Evolutionary conservation across 108 stramenopile genomes (phyloP).

Genomic region (Skeletonema costatum): DNA sequence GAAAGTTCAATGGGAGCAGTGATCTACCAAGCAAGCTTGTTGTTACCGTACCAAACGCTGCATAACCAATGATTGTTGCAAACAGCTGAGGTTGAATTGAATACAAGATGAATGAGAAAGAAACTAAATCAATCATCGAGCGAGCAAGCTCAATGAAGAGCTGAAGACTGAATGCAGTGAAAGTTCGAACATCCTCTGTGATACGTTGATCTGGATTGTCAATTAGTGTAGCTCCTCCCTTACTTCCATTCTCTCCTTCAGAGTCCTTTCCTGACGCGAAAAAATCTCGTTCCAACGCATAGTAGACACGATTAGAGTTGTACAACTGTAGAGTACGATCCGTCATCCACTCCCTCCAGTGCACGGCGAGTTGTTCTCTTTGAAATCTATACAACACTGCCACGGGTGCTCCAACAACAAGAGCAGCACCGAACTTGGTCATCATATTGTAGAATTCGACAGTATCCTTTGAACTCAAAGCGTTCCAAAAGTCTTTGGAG

Average conservation of each 20-base stretch:
- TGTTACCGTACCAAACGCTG: constrained; percentile 73
- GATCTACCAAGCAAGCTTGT: constrained; percentile 70
- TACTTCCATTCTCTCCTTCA: neutral
- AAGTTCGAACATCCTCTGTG: constrained; percentile 92
- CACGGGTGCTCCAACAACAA: constrained; percentile 85
- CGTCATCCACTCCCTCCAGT: constrained; percentile 95
- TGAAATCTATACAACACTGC: constrained; percentile 81
- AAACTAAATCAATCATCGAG: constrained; percentile 86
- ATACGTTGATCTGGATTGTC: constrained; percentile 97
- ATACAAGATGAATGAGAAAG: constrained; percentile 90
- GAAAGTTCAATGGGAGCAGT: constrained; percentile 84
- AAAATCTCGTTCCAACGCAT: constrained; percentile 67
- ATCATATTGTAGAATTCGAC: constrained; percentile 79
- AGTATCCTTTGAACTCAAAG: constrained; percentile 78
- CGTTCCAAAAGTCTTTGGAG: constrained; percentile 94
- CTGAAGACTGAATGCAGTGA: constrained; percentile 85
- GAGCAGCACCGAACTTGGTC: constrained; percentile 68
- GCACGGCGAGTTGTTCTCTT: constrained; percentile 58
- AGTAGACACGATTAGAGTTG: constrained; percentile 80
- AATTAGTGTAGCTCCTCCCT: constrained; percentile 26
- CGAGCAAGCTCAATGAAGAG: constrained; percentile 89
- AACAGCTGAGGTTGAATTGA: constrained; percentile 91
- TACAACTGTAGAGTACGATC: constrained; percentile 79
- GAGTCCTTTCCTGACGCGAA: constrained; percentile 1
- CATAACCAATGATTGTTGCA: constrained; percentile 83